Evolutionary conservation across 2,329 filamentous ascomycete genomes (phyloP), one percentile per base, ranked within the genome.

Genomic region (Byssothecium circinans): DNA sequence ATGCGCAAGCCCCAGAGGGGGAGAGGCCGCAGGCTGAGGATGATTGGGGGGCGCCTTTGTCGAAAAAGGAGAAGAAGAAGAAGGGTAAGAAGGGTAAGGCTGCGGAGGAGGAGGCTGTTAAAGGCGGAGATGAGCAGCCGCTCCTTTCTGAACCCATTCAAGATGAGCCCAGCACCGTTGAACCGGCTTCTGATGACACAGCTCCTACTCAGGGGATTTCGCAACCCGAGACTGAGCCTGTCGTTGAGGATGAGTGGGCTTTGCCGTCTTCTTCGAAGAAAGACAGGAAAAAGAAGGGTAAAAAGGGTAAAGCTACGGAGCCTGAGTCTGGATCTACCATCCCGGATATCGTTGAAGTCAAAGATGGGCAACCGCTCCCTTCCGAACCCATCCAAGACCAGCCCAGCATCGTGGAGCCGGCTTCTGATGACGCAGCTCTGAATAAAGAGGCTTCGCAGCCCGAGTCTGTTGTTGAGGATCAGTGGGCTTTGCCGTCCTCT

Each of bases 51-150:
- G 22, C 40, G 8, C 20, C 50, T 37, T 36, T 44, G 30, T 57
- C 54, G 6, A 62, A 61, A 42, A 62, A 63, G 45, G 56, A 58
- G 37, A 64, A 61, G 51, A 64, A 61, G 45, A 58, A 63, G 50
- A 61, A 62, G 49, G 44, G 47, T 12, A 62, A 60, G 45, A 65
- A 64, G 48, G 43, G 34, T 10, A 60, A 55, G 33, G 37, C 30
- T 1, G 32, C 41, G 15, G 47, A 50, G 7, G 38, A 6, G 23
- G 23, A 25, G 5, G 23, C 10, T 25, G 23, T 25, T 25, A 10
- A 25, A 25, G 23, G 5, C 23, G 10, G 10, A 10, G 23, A 25
- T 25, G 23, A 25, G 23, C 23, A 25, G 23, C 10, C 23, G 10
- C 23, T 25, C 10, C 23, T 10, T 25, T 25, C 23, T 25, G 23